A percentile compares a stretch with the other conserved stretches of the same genome.
Conservation (phyloP, 345 rosid genomes). For the Citrus trifoliata region DNA sequence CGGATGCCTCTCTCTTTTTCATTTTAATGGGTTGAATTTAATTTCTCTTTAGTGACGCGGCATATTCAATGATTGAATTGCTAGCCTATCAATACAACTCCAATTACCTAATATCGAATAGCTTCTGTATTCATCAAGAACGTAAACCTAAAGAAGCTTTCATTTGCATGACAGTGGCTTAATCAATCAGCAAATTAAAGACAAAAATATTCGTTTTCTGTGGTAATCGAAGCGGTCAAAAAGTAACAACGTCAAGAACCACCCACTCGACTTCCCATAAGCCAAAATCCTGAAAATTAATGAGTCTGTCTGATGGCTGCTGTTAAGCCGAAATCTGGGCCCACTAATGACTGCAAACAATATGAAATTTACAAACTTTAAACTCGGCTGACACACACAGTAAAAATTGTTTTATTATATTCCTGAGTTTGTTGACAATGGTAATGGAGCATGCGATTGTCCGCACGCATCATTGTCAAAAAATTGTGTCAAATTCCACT, state of each 20-base stretch:
- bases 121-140: too few relatives aligned
- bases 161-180: not conserved
- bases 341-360: too few relatives aligned
- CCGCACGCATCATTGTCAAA: not conserved
- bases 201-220: not conserved
- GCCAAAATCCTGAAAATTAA: too few relatives aligned
- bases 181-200: not conserved
- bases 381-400: not conserved
- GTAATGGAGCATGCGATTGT: not conserved
- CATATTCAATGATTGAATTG: not conserved
- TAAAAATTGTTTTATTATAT: too few relatives aligned
- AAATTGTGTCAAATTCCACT: not conserved
- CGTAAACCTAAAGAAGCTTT: not conserved
- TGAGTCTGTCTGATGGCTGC: too few relatives aligned
- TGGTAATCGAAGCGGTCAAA: not conserved
- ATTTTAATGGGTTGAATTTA: not conserved
- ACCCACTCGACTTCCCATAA: not conserved
- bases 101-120: not conserved
- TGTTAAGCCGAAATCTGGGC: too few relatives aligned
- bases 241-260: slow-evolving; percentile 1
- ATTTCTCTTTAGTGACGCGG: not conserved
- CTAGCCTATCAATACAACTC: not conserved
- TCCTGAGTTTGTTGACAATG: not conserved
- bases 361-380: not conserved
- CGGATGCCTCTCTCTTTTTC: not conserved